These are phyloP conservation scores for Debaryomyces hansenii DNA, from an alignment of 805 yeast genomes.

Conservation along the genomic window DNA sequence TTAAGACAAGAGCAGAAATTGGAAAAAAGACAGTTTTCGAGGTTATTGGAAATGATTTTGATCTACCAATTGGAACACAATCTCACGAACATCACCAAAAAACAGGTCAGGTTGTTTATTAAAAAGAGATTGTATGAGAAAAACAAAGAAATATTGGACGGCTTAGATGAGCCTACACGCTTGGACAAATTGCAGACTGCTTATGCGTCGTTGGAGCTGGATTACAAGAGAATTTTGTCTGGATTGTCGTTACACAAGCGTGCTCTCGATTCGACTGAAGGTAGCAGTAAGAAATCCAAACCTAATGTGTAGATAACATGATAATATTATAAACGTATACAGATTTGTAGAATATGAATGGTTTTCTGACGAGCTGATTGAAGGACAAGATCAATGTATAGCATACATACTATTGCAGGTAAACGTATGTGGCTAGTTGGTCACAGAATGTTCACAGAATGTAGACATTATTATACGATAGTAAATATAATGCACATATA, in stretches of 20 bases:
- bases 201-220: conserved; percentile 65
- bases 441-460: no score
- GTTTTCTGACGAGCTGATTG: no score
- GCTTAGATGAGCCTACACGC: conserved; percentile 61
- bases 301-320: background rate
- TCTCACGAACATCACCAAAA: conserved; percentile 24
- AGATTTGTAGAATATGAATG: background rate
- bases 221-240: conserved; percentile 61
- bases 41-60: conserved; percentile 76
- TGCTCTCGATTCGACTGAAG: background rate
- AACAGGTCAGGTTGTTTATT: conserved; percentile 56
- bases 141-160: conserved; percentile 74
- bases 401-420: no score
- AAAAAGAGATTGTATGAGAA: conserved; percentile 75
- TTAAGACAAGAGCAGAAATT: conserved; percentile 51
- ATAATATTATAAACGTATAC: background rate
- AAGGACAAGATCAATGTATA: no score
- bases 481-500: no score
- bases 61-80: conserved; percentile 37
- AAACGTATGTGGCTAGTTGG: no score
- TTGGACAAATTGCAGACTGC: conserved; percentile 76
- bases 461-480: no score
- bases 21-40: conserved; percentile 73
- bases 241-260: conserved; percentile 12
- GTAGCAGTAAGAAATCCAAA: background rate